These are phyloP conservation scores for Xylaria digitata DNA, from an alignment of 2,329 filamentous ascomycete genomes.

Conservation along the genomic window DNA sequence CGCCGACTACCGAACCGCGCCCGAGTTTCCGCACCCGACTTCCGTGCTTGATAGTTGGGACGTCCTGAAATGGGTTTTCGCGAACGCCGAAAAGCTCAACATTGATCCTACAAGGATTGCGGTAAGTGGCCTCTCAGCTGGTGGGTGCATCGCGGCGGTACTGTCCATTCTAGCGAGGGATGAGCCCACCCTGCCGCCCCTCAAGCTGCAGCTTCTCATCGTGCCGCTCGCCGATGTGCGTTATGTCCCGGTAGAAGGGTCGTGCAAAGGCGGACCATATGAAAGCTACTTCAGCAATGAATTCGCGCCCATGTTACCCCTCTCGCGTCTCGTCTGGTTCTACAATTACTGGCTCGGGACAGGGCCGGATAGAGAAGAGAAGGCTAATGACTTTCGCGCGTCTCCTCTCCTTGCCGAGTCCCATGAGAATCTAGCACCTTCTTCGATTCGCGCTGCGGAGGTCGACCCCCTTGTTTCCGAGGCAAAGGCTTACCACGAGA, in stretches of 20 bases:
- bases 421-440: slow-evolving; percentile 50
- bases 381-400: slow-evolving; percentile 48
- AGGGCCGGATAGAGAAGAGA: slow-evolving; percentile 45
- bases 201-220: slow-evolving; percentile 51
- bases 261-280: slow-evolving; percentile 47
- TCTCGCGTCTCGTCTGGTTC: slow-evolving; percentile 52
- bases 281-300: slow-evolving; percentile 50
- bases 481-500: slow-evolving; percentile 50
- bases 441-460: slow-evolving; percentile 51
- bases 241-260: slow-evolving; percentile 50
- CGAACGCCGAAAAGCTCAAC: slow-evolving; percentile 47
- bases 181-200: slow-evolving; percentile 45
- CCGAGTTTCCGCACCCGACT: slow-evolving; percentile 62
- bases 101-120: slow-evolving; percentile 45
- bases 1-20: slow-evolving; percentile 64
- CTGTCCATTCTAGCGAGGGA: slow-evolving; percentile 45
- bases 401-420: slow-evolving; percentile 52
- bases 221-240: slow-evolving; percentile 52
- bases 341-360: slow-evolving; percentile 53
- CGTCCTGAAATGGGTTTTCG: slow-evolving; percentile 55
- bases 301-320: slow-evolving; percentile 51
- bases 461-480: slow-evolving; percentile 52
- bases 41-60: slow-evolving; percentile 62
- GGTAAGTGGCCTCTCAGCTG: slow-evolving; percentile 45
- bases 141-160: slow-evolving; percentile 47